Conservation (phyloP, 129 eudicot genomes). For the Sambucus nigra region DNA sequence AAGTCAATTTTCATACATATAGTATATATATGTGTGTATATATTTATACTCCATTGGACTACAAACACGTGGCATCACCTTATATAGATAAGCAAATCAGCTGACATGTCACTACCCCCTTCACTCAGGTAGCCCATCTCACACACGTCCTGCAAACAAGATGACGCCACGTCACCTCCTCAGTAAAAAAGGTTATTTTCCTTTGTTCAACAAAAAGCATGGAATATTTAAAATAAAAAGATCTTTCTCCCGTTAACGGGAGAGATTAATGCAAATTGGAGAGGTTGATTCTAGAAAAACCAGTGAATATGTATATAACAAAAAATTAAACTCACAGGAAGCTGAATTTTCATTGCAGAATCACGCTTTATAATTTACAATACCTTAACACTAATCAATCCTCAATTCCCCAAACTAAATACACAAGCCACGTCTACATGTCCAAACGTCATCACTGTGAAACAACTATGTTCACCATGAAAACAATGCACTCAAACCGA, state of each 20-base stretch:
- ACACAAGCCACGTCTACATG: background rate
- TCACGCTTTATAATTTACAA: conserved; percentile 5
- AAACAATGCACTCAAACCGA: background rate
- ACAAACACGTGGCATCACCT: too few species aligned
- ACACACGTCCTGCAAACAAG: background rate
- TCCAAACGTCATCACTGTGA: conserved; percentile 4
- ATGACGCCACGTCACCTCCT: conserved; percentile 3
- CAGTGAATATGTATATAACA: too few species aligned
- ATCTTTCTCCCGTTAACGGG: too few species aligned
- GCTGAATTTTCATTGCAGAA: background rate
- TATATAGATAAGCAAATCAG: too few species aligned
- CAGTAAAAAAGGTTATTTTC: too few species aligned
- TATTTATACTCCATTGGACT: too few species aligned
- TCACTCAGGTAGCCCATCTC: conserved; percentile 4
- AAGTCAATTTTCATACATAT: too few species aligned
- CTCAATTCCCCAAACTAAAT: background rate
- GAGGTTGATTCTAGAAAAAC: too few species aligned
- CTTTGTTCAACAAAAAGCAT: too few species aligned
- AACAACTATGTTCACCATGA: background rate
- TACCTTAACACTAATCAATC: background rate
- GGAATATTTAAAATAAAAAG: too few species aligned
- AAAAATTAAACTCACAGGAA: background rate
- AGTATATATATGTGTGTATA: too few species aligned
- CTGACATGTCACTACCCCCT: conserved; percentile 14
- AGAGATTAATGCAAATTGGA: too few species aligned